Base-by-base conservation (phyloP, 306 rosid species). In the Medicago arabica region DNA sequence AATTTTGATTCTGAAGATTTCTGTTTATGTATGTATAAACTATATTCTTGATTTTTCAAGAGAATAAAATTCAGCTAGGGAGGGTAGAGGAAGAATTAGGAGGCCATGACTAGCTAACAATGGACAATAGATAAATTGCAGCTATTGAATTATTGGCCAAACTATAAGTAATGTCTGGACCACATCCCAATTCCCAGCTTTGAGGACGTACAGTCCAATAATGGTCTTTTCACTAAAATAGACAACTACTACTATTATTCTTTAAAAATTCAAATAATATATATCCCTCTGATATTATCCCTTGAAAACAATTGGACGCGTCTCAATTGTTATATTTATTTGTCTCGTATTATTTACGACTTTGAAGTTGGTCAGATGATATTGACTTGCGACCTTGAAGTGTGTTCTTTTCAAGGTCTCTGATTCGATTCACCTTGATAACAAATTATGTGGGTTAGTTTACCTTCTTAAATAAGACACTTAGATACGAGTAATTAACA, bases 201-300 rank as follows among this genome's bases (percentile, higher is more conserved):
- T 16, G 16, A 40, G 72, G 55, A 67, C 55, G 18, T 41, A 12
- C 18, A 40, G n/a, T 17, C 76, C 54, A 23, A 69, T 69, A n/a
- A 49, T 49, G 16, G 19, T 2, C 10, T 21, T 67, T 67, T 67
- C 18, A 19, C 57, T 28, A 25, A 59, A 59, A 59, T 59, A 14
- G 43, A 34, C 38, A 5, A 5, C 0, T 34, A 34, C 36, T 31
- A 31, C 38, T 34, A 34, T 34, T 55, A 5, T 54, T 54, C 60
- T 4, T 46, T 46, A 1, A 46, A 3, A 13, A 46, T 46, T 46
- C 44, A 40, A 40, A 34, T 34, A 28, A 28, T 28, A 28, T 34
- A 34, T 34, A 34, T 34, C 38, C 7, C 1, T 34, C 7, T 6
- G 4, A 34, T 34, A 34, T 28, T 28, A 28, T 28, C 31, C 31